These are phyloP conservation scores for Blastocystis sp. DNA, from an alignment of 352 stramenopile species.

Conservation along the genomic window DNA sequence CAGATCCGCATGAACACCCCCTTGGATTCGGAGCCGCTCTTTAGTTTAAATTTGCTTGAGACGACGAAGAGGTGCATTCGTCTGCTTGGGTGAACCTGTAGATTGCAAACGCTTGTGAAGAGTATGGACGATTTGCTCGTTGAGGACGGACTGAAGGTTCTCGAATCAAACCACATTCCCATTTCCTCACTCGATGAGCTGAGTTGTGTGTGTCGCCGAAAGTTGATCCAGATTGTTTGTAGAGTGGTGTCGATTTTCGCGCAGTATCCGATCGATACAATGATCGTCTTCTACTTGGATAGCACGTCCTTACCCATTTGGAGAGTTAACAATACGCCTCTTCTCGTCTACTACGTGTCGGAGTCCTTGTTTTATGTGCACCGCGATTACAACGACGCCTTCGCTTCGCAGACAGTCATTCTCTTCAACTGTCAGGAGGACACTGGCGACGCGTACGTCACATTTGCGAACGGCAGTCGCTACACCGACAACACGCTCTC, in stretches of 20 bases:
- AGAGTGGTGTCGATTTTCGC: neutral
- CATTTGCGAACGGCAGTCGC: neutral
- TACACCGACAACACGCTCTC: neutral
- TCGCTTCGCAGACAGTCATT: neutral
- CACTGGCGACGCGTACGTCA: neutral
- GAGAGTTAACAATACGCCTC: neutral
- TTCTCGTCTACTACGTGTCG: neutral
- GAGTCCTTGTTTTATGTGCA: neutral
- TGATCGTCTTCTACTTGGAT: neutral
- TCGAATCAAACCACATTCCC: neutral
- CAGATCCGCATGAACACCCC: neutral
- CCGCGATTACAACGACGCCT: neutral
- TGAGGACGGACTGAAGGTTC: neutral
- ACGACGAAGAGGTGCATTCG: neutral
- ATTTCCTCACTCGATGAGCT: neutral
- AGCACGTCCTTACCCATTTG: neutral
- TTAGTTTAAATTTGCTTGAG: neutral
- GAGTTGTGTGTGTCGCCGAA: neutral
- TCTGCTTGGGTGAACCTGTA: neutral
- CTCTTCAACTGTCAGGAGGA: neutral
- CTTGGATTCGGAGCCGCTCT: neutral
- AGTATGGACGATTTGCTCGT: neutral
- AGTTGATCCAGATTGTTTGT: neutral
- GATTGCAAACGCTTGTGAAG: neutral
- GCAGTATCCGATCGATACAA: neutral